Evolutionary conservation across 306 rosid genomes (phyloP), one percentile per base, ranked within the genome.

Genomic region (Vigna trinervia): DNA sequence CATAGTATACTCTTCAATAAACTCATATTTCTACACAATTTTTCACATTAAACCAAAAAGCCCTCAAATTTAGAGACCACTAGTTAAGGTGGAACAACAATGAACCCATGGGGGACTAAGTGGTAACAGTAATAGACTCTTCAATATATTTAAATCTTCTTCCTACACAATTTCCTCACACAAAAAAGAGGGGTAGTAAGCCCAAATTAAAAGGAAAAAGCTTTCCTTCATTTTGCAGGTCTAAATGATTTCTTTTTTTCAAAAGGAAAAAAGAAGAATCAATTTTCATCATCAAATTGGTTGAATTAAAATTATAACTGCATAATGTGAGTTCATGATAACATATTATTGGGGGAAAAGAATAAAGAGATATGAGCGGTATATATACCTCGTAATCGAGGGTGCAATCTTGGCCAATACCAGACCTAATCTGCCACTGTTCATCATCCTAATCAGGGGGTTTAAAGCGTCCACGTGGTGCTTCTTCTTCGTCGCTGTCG

Each of bases 361-460:
- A 30, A 28, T 1, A 53, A 64, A 62, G 28, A 13, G 67, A 68
- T 4, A 41, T 11, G 1, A n/a, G 3, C 0, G 32, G 4, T 59
- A 0, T 12, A 6, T 75, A 6, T 75, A 94, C 98, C 97, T 95
- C 97, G 76, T 28, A 87, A 86, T 92, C 99, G 22, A 95, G 90
- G 53, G 97, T 90, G 77, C 86, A 82, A 79, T 95, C 99, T 75
- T 62, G 88, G 71, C 99, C 99, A 81, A 95, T 92, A 63, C 86
- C 62, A 20, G 90, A 88, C 79, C 82, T 90, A 32, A 95, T 86
- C 50, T 89, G 83, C 99, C 97, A 95, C 80, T 90, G 87, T 80
- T 92, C 96, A 28, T 90, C 97, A 41, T 88, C 79, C 52, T 90
- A 92, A 78, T 83, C 98, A 51, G 87, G 85, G 0, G 96, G 96